Base-by-base conservation (phyloP, 495 filamentous ascomycete genomes). In the Ramalina intermedia region DNA sequence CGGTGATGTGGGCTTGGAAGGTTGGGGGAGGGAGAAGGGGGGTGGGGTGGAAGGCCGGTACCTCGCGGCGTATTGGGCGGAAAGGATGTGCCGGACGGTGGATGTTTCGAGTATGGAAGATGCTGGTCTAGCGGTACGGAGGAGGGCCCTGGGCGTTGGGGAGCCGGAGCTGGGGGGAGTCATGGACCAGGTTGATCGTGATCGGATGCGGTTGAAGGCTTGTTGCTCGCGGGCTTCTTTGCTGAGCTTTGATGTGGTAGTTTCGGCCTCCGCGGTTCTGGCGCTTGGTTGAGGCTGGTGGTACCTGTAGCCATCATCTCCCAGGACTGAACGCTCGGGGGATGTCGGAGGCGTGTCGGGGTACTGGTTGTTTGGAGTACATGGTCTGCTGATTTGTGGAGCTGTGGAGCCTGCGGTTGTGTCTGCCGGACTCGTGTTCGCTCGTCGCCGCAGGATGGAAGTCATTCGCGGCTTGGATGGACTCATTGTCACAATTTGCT, bases 401-500 rank as follows among this genome's bases (percentile, higher is more conserved):
- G 17, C 27, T 36, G 11, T 17, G 24, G 36, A 27, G 45, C 37
- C 21, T 49, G 35, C 14, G 43, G 40, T 23, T 21, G 38, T 41
- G 47, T 23, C 16, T 20, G 39, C 26, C 26, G 24, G 36, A 18
- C 26, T 40, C 11, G 37, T 51, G 13, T 37, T 37, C 26, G 40
- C 18, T 23, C 45, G 35, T 9, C 48, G 55, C 41, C 43, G 40
- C n/a, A 43, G 18, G 43, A 55, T 55, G 6, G 36, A 48, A 23
- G 53, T 45, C 24, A 52, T 16, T 16, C 38, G 48, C 37, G 55
- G 48, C 43, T 52, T 58, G n/a, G 48, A 48, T 17, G 48, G 45
- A 36, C 52, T 58, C n/a, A 24, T 49, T 29, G 24, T 38, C 27
- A 57, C 39, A 24, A 38, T 50, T 27, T 54, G 55, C 55, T 57